Conservation (phyloP, 1,139 yeast genomes). For the Lodderomyces pseudojiufengensis region DNA sequence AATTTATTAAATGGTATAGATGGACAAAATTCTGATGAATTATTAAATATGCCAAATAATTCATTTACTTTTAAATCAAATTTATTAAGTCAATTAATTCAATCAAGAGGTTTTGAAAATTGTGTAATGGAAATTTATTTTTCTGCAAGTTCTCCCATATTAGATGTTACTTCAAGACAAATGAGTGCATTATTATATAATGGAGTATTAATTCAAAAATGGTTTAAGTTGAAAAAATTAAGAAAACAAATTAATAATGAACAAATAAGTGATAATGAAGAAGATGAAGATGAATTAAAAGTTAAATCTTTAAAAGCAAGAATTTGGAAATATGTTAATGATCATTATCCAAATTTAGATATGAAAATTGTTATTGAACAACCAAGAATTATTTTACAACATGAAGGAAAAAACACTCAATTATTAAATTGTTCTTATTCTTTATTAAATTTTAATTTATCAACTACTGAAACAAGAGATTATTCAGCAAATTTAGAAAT, state of each 20-base stretch:
- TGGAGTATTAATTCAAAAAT: conserved; percentile 29
- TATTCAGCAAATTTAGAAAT: conserved; percentile 37
- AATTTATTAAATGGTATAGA: conserved; percentile 12
- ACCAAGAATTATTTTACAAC: conserved; percentile 39
- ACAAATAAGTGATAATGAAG: not conserved
- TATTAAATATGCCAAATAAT: conserved; percentile 50
- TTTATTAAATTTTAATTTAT: conserved; percentile 33
- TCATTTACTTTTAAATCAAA: conserved; percentile 56
- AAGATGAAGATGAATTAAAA: not conserved
- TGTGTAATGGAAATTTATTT: conserved; percentile 37
- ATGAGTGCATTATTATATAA: conserved; percentile 40
- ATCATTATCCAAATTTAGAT: conserved; percentile 42
- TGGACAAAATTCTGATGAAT: conserved; percentile 29
- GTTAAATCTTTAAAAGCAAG: conserved; percentile 10
- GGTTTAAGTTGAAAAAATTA: conserved; percentile 24
- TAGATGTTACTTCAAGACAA: conserved; percentile 47
- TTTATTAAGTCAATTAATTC: conserved; percentile 34
- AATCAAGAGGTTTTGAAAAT: conserved; percentile 34
- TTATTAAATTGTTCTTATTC: conserved; percentile 37
- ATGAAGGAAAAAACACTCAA: conserved; percentile 21
- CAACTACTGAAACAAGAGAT: conserved; percentile 33
- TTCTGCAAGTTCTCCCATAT: conserved; percentile 46
- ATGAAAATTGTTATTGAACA: conserved; percentile 42
- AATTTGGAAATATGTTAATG: conserved; percentile 25
- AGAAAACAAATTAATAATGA: conserved; percentile 8